Base-by-base conservation (phyloP, 1,284 basidiomycete species). In the Farysia itapuensis region DNA sequence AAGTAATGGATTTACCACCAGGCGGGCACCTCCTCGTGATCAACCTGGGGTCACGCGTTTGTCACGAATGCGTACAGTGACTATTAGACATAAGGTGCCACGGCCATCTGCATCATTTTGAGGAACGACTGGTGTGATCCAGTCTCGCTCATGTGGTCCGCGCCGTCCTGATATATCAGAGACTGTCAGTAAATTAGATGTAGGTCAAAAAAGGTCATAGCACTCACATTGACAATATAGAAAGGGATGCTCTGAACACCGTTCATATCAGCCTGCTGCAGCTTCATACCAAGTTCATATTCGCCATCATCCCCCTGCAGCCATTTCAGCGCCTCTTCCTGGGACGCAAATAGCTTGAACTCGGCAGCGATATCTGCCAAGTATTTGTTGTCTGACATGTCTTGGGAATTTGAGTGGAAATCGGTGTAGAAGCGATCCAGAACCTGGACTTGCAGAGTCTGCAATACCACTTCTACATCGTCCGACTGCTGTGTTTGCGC, bases 21-120 rank as follows among this genome's bases (percentile, higher is more conserved):
- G n/a, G n/a, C n/a, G n/a, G n/a, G n/a, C n/a, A n/a, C n/a, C n/a
- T n/a, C n/a, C n/a, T n/a, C n/a, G n/a, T n/a, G n/a, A n/a, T n/a
- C n/a, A n/a, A n/a, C n/a, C n/a, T n/a, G n/a, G n/a, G n/a, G n/a
- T n/a, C 15, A 32, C n/a, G n/a, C n/a, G n/a, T n/a, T n/a, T n/a
- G n/a, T n/a, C 6, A 14, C 33, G 19, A 18, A 21, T n/a, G n/a
- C n/a, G n/a, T n/a, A n/a, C n/a, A 36, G 16, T 14, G n/a, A 5
- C 26, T 30, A 20, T 20, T 45, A 44, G 4, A 56, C 58, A n/a
- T 57, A 63, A 5, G 52, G 59, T 4, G 61, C 50, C 6, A 57
- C 57, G 2, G 61, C 61, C 61, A 65, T 65, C 44, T 60, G 47
- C 42, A 65, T 52, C 61, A 65, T 65, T 38, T 57, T 54, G 16